A percentile compares a stretch with the other conserved stretches of the same genome.
These are phyloP conservation scores for Pseudogymnoascus sp. DNA, from an alignment of 2,329 filamentous ascomycete species.

Conservation along the genomic window DNA sequence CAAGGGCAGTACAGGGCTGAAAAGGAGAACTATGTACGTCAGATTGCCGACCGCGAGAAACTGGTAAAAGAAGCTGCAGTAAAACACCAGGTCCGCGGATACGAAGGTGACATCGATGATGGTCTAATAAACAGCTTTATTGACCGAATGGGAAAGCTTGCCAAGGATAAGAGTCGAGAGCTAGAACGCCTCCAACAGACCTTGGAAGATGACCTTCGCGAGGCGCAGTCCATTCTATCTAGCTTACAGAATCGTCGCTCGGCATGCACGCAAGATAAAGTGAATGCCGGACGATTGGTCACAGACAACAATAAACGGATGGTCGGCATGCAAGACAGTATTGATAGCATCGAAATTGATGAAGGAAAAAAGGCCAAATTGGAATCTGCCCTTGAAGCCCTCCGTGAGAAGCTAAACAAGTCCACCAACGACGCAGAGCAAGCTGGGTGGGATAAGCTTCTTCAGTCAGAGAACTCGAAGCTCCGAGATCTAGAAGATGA, in stretches of 20 bases:
- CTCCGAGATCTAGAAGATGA: slow-evolving; percentile 64
- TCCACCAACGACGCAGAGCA: slow-evolving; percentile 55
- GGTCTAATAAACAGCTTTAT: slow-evolving; percentile 68
- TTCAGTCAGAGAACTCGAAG: slow-evolving; percentile 57
- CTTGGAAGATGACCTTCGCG: slow-evolving; percentile 63
- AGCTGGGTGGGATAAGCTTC: slow-evolving; percentile 61
- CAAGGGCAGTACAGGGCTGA: slow-evolving; percentile 76
- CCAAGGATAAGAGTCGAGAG: slow-evolving; percentile 69
- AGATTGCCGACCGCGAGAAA: slow-evolving; percentile 61
- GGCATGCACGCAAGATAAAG: slow-evolving; percentile 64
- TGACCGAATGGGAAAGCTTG: slow-evolving; percentile 64
- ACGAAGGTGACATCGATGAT: slow-evolving; percentile 70
- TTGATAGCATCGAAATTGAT: slow-evolving; percentile 70
- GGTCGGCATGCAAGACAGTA: slow-evolving; percentile 54
- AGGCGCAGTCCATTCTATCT: slow-evolving; percentile 64
- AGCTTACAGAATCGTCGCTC: slow-evolving; percentile 68
- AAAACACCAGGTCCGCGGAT: slow-evolving; percentile 73
- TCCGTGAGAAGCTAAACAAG: slow-evolving; percentile 53
- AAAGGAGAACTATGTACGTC: slow-evolving; percentile 77
- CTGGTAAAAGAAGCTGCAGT: slow-evolving; percentile 73
- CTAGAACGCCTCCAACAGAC: slow-evolving; percentile 68
- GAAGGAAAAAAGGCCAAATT: slow-evolving; percentile 76
- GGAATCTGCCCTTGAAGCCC: slow-evolving; percentile 63
- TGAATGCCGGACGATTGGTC: slow-evolving; percentile 65
- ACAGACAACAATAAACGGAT: slow-evolving; percentile 64